Conservation (phyloP, 2,329 filamentous ascomycete genomes). For the Aspergillus sp. region DNA sequence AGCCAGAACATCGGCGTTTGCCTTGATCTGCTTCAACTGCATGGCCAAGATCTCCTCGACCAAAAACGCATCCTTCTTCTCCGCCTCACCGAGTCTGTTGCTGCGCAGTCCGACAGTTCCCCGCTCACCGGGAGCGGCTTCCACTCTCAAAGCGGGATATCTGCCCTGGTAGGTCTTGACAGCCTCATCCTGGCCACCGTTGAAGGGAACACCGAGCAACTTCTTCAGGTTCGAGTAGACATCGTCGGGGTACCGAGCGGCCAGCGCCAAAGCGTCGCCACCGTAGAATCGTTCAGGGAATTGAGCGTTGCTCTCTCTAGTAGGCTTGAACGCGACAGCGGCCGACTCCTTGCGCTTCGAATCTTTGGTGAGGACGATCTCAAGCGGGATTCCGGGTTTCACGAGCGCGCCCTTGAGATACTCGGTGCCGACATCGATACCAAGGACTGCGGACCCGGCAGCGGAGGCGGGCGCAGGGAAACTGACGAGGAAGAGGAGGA, state of each 20-base stretch:
- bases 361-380: constrained; percentile 97
- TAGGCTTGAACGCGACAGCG: constrained; percentile 88
- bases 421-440: constrained; percentile 90
- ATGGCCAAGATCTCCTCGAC: constrained; percentile 95
- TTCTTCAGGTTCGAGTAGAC: constrained; percentile 93
- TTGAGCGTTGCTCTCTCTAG: constrained; percentile 57
- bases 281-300: constrained; percentile 92
- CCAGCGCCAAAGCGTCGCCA: constrained; percentile 81
- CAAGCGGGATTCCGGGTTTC: constrained; percentile 93
- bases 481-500: constrained; percentile 50
- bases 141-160: constrained; percentile 73
- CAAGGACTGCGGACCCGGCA: constrained; percentile 73
- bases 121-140: constrained; percentile 47
- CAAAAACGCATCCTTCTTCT: constrained; percentile 59
- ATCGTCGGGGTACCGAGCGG: constrained; percentile 83
- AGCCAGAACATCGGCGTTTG: constrained; percentile 79
- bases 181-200: constrained; percentile 39
- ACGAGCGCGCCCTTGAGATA: constrained; percentile 96
- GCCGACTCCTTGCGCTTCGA: constrained; percentile 92
- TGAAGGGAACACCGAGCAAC: constrained; percentile 67
- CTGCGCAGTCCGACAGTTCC: constrained; percentile 80
- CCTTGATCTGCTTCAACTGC: constrained; percentile 86
- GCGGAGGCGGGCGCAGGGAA: constrained; percentile 55
- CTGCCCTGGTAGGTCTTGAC: constrained; percentile 67
- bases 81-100: constrained; percentile 59